Evolutionary conservation across 768 basidiomycete species (phyloP).

Genomic region (Boletus rubescentipes): DNA sequence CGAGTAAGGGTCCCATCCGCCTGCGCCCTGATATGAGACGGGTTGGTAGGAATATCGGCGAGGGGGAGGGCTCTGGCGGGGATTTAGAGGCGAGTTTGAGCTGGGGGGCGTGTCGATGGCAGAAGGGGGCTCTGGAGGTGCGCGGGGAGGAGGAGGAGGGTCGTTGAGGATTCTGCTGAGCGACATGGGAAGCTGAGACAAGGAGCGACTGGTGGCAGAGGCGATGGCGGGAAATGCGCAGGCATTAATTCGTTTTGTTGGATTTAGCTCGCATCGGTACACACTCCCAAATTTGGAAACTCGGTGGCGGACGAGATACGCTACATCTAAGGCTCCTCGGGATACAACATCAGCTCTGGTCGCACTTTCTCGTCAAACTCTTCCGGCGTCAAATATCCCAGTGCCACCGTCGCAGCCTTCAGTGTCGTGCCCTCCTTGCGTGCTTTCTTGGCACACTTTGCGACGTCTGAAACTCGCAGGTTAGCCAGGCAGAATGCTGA

Average conservation of each 20-base stretch:
- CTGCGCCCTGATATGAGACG: conserved; percentile 37
- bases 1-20: conserved; percentile 40
- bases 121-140: conserved; percentile 17
- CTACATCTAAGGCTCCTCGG: conserved; percentile 45
- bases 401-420: conserved; percentile 89
- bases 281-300: conserved; percentile 31
- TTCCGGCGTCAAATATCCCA: conserved; percentile 83
- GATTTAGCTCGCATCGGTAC: conserved; percentile 36
- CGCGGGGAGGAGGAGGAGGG: conserved; percentile 48
- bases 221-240: conserved; percentile 35
- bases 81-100: conserved; percentile 20
- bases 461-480: conserved; percentile 66
- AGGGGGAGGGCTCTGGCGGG: conserved; percentile 26
- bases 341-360: conserved; percentile 87
- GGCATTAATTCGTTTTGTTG: conserved; percentile 34
- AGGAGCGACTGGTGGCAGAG: conserved; percentile 16
- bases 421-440: conserved; percentile 96
- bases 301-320: conserved; percentile 25
- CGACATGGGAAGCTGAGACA: conserved; percentile 51
- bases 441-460: conserved; percentile 99
- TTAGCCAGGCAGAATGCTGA: conserved; percentile 9
- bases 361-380: conserved; percentile 95
- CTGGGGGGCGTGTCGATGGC: conserved; percentile 21
- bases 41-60: conserved; percentile 40
- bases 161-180: conserved; percentile 80